phyloP scores from a whole-genome alignment of 2,329 filamentous ascomycete genomes.

The Colletotrichum euphorbiae region DNA sequence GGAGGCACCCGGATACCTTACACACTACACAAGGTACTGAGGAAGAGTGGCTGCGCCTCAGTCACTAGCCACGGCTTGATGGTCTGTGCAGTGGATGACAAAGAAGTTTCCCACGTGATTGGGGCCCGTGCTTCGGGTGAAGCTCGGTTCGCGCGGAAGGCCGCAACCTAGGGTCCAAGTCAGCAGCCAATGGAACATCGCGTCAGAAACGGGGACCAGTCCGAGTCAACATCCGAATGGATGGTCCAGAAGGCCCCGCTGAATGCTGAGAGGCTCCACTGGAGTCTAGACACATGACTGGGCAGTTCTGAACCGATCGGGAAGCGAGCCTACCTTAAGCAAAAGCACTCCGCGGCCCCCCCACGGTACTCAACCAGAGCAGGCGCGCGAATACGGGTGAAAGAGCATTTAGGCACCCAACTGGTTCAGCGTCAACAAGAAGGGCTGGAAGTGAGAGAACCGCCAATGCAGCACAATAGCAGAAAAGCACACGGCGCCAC shows the following conservation, averaged over 20 bases:
- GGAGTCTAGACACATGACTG: slow-evolving; percentile 19
- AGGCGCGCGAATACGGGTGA: too few relatives aligned
- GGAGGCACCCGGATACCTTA: too few relatives aligned
- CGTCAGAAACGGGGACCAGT: slow-evolving; percentile 7
- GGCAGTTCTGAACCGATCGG: slow-evolving; percentile 26
- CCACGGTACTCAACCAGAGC: too few relatives aligned
- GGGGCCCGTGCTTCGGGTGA: slow-evolving; percentile 12
- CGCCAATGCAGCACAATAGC: too few relatives aligned
- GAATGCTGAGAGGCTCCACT: too few relatives aligned
- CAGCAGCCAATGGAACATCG: slow-evolving; percentile 15
- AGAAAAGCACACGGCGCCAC: too few relatives aligned
- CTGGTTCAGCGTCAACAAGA: too few relatives aligned
- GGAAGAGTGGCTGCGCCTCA: neutral
- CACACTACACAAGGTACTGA: too few relatives aligned
- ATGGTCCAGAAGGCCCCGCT: neutral
- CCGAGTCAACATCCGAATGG: slow-evolving; percentile 12
- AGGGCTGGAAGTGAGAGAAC: too few relatives aligned
- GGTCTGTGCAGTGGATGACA: slow-evolving; percentile 6
- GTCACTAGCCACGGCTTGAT: neutral
- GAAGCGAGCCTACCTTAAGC: neutral
- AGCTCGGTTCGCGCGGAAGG: slow-evolving; percentile 13
- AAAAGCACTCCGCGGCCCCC: too few relatives aligned
- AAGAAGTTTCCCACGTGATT: slow-evolving; percentile 32
- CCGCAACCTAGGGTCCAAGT: neutral
- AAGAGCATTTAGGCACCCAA: too few relatives aligned